Base-by-base conservation (phyloP, 2,329 filamentous ascomycete species). In the Penicillium sp. region DNA sequence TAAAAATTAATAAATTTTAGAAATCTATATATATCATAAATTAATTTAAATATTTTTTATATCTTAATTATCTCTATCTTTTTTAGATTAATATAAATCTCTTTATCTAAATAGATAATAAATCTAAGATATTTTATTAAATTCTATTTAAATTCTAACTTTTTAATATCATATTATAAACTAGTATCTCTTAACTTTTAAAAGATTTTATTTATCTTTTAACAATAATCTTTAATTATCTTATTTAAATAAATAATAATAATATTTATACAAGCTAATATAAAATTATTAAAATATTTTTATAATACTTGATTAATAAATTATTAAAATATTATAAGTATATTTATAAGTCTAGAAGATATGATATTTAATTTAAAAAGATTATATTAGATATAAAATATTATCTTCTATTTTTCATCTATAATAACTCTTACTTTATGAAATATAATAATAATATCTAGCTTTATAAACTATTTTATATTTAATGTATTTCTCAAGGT, bases 331-430 rank as follows among this genome's bases (percentile, higher is more conserved):
- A 46, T 45, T 53, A 29, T 41, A 46, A 45, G 32, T 34, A 34
- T 34, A 34, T 13, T 13, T 11, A 13, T 34, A 34, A 34, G 9
- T 34, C 31, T 34, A 34, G 14, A 34, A 34, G 9, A 14, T 34
- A 1, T 34, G 36, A 72, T 53, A 24, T 65, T 44, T 38, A 69
- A 73, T 41, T 73, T 55, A 55, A 55, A 74, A 21, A 63, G 40
- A 4, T 61, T 56, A 47, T 62, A 70, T 45, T 46, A 27, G 13
- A 39, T 68, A 16, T 55, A 49, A 56, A 74, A 73, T n/a, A 53
- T 56, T 7, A 48, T 74, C 46, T 72, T 73, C 56, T 56, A 72
- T 59, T 72, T 46, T 29, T 73, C 47, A n/a, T 6, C 8, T 2
- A 27, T 6, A 27, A 6, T 6, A 27, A 27, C 8, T 27, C 8